These are phyloP conservation scores for Drechslera avenae DNA, from an alignment of 2,329 filamentous ascomycete species.

Conservation along the genomic window DNA sequence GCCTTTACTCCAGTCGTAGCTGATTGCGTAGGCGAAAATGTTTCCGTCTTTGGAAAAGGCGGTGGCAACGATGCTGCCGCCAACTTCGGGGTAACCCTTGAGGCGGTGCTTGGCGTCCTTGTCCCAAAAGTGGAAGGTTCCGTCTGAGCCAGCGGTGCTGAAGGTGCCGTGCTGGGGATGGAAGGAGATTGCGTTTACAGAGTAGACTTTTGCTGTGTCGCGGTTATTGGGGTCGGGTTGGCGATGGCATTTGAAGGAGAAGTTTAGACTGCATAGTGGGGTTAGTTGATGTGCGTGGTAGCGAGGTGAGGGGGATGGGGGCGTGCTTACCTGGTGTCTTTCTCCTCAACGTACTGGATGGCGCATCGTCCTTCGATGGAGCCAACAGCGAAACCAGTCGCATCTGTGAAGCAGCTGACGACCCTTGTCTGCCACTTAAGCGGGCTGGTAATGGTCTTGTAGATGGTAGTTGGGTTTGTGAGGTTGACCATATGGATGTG, in stretches of 20 bases:
- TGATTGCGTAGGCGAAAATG: constrained; percentile 69
- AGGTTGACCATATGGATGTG: constrained; percentile 97
- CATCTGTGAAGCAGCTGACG: constrained; percentile 92
- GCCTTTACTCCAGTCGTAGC: constrained; percentile 98
- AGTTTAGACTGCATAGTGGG: constrained; percentile 68
- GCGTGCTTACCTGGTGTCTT: constrained; percentile 72
- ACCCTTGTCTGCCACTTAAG: constrained; percentile 98
- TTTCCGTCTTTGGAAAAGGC: constrained; percentile 86
- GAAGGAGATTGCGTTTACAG: constrained; percentile 97
- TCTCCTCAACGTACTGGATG: constrained; percentile 98
- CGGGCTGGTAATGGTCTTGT: constrained; percentile 94
- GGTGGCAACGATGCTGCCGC: constrained; percentile 84
- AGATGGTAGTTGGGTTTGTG: constrained; percentile 84
- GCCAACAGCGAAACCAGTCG: constrained; percentile 89
- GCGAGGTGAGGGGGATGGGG: background rate
- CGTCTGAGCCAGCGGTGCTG: constrained; percentile 92
- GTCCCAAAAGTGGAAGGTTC: constrained; percentile 97
- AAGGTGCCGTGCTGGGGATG: constrained; percentile 98
- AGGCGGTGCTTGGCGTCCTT: constrained; percentile 60
- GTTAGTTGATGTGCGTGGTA: constrained; percentile 15
- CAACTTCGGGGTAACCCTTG: constrained; percentile 67
- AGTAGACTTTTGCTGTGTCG: constrained; percentile 86
- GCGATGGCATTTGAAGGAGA: constrained; percentile 99
- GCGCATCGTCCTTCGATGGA: constrained; percentile 97
- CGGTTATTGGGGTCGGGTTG: constrained; percentile 67